phyloP scores from a whole-genome alignment of 2,329 filamentous ascomycete genomes.

The Penicillium sp. region DNA sequence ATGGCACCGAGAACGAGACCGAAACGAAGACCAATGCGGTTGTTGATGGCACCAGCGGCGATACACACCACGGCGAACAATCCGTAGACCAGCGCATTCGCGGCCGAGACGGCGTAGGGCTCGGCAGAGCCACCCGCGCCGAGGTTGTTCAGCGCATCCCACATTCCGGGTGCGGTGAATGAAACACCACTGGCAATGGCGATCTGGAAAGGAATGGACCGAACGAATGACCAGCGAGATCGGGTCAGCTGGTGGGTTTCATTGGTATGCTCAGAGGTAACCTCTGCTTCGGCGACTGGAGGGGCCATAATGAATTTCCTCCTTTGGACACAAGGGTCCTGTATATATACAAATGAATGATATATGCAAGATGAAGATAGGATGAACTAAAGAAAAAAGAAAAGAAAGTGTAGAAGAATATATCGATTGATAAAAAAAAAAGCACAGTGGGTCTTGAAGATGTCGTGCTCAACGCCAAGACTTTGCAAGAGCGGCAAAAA shows the following conservation, averaged over 20 bases:
- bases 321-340: background rate
- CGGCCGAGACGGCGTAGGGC: constrained; percentile 54
- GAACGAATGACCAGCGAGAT: constrained; percentile 16
- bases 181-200: constrained; percentile 25
- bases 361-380: background rate
- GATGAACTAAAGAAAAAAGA: background rate
- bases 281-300: background rate
- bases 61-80: constrained; percentile 51
- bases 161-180: constrained; percentile 40
- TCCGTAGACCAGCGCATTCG: constrained; percentile 52
- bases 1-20: constrained; percentile 44
- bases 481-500: background rate
- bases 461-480: constrained; percentile 9
- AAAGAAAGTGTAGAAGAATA: background rate
- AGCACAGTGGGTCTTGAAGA: background rate
- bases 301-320: background rate
- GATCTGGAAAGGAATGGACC: constrained; percentile 28
- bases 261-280: constrained; percentile 3
- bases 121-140: constrained; percentile 55
- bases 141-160: constrained; percentile 57
- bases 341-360: background rate
- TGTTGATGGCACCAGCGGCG: constrained; percentile 51
- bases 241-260: background rate
- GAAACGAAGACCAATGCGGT: constrained; percentile 49
- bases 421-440: background rate